Evolutionary conservation across 257 asterid genomes (phyloP), one percentile per base, ranked within the genome.

Genomic region (Eucommia ulmoides): DNA sequence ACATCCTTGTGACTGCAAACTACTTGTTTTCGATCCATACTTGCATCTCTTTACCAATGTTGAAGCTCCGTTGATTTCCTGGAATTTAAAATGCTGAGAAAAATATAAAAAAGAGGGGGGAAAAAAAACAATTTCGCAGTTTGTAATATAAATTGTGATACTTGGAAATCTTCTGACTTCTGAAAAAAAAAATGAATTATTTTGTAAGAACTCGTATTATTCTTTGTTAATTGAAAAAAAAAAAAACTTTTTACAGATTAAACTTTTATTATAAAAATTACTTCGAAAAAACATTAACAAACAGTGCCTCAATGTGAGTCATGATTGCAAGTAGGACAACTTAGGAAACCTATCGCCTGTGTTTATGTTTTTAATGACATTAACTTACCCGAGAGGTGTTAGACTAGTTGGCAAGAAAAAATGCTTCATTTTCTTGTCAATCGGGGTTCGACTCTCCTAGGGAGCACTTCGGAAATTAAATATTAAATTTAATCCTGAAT

Each of bases 1-100:
- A 60, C 61, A 62, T 23, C 97, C 92, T 52, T 61, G 73, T 41
- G 75, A 68, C 66, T 69, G 76, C 57, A 53, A 41, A 52, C 73
- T 65, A 24, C 42, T 71, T 59, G 81, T 52, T 52, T 78, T 80
- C 49, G 58, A 22, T 19, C 66, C 76, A 22, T 44, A 53, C 65
- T 72, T 81, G 77, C 56, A 9, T 67, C 69, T 82, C 52, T 64
- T 80, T 5, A 68, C 51, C 61, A 50, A 63, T 41, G 64, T 35
- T 53, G 74, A 24, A 58, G 69, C 51, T 47, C 78, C 50, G 58
- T 78, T 10, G 18, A 54, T 29, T 74, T 85, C 19, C 19, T 0
- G 19, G 4, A 18, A 42, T 5, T 15, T 42, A 16, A 42, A 16
- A 42, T 35, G 15, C 44, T 4, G 48, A 6, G 48, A 42, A 42